Base-by-base conservation (phyloP, 2,329 filamentous ascomycete genomes). In the Zasmidium citrigriseum region DNA sequence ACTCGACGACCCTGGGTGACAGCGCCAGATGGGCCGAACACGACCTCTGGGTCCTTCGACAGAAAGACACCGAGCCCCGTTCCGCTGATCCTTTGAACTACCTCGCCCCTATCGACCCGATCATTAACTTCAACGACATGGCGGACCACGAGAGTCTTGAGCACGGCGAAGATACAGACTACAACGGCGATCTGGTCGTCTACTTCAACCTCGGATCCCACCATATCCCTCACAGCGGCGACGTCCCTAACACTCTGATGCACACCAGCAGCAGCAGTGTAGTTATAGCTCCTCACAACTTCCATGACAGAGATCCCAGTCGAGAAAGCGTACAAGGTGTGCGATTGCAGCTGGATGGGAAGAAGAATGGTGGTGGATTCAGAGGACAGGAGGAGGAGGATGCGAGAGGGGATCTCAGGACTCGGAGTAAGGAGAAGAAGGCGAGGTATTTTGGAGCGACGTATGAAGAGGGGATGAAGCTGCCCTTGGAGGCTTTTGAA, bases 201-300 rank as follows among this genome's bases (percentile, higher is more conserved):
- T 83, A 79, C 73, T 77, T 83, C 64, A 83, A 83, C 64, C 68
- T 83, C 9, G 80, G 80, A 46, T 80, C 80, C 69, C 80, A 83
- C 64, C 80, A 83, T 62, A 73, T 81, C 21, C 80, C 61, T 20
- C 65, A 61, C 54, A 61, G 59, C 4, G 67, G 67, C 11, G 69
- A 71, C 56, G 54, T 71, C 7, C 70, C 70, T 2, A 71, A 71
- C 49, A 72, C 70, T 2, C 60, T 73, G 1, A 69, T 69, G 67
- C 68, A 72, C 55, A 70, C 67, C 1, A 61, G 58, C 41, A 64
- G 64, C 2, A 64, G 57, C 27, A 67, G 64, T 22, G 68, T 73
- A 27, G 70, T 72, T 67, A 71, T 73, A 60, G 58, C 68, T 11
- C 70, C 70, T 14, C 68, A 72, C 49, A 73, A 72, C 49, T 72